Evolutionary conservation across 23 red algal genomes (phyloP), one percentile per base, ranked within the genome.

Genomic region (Gracilaria domingensis): DNA sequence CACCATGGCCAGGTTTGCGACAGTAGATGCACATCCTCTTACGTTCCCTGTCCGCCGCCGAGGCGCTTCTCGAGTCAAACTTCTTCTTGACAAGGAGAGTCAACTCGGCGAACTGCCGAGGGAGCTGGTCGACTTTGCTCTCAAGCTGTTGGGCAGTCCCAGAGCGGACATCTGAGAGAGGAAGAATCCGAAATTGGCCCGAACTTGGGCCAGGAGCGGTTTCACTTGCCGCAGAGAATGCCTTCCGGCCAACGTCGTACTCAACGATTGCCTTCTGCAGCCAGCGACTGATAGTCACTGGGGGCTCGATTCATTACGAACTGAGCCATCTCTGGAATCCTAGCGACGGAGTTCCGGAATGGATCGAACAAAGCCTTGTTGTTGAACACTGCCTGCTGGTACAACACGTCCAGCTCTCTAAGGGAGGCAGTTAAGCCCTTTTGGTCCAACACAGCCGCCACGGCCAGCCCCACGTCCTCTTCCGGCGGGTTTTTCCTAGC

Each of bases 251-350:
- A 37, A 71, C 23, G 2, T 51, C 61, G 47, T n/a, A 75, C n/a
- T 74, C 6, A n/a, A 21, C 28, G 7, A 87, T 58, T 4, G 59
- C 60, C 30, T 75, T 71, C 48, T 87, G 74, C 33, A n/a, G n/a
- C n/a, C n/a, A 87, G 0, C 0, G 40, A 33, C 0, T 54, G 18
- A n/a, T 73, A 74, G 65, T 87, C 83, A 29, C 23, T 38, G 5
- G 64, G 23, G 1, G 42, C 11, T 33, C 83, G 44, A 54, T 72
- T 75, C 67, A 87, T 75, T 11, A 87, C 26, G 28, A 74, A 87
- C 2, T 18, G 60, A 50, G 64, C 39, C 67, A 87, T 45, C 5
- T 70, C 36, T 23, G 14, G 65, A 29, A 65, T 48, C 39, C 23
- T 57, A n/a, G 38, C 0, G 40, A 87, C 64, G 0, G 5, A 8